Evolutionary conservation across 1,284 basidiomycete genomes (phyloP), one percentile per base, ranked within the genome.

Genomic region (Nidula niveotomentosa): DNA sequence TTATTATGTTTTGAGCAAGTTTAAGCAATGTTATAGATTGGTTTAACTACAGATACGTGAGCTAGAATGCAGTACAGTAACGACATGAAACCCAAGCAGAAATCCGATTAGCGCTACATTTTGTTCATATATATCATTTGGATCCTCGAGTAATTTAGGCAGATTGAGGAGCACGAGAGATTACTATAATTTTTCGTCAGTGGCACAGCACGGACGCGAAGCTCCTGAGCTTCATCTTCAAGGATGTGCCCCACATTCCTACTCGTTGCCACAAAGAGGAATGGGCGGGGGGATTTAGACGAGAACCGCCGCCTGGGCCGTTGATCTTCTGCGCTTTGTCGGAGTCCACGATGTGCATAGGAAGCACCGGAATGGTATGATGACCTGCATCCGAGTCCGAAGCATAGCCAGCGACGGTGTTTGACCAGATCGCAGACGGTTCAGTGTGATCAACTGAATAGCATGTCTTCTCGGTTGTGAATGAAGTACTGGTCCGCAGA

Each of bases 391-490:
- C 56, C 33, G 60, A 60, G 30, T 55, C 54, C 15, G 50, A 23
- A 49, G 18, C 30, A 59, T 59, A n/a, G 59, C 56, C 34, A 55
- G 50, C 36, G 23, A 59, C 49, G 18, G 56, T 57, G 51, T 54
- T 58, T 7, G 65, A 62, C 61, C 64, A 70, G 44, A 62, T 54
- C 43, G 60, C 59, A 13, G 62, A 64, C 17, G 56, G 55, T 48
- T 64, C 61, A 9, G 63, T 62, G 18, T 56, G 41, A 49, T 52
- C 59, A 37, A 66, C 56, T 6, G 69, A 70, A 39, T 63, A 53
- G 45, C 62, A 60, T n/a, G 71, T 71, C 57, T 63, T 70, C 48
- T 73, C 71, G 6, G 71, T 71, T 34, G 60, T 62, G 53, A 72
- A 69, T 12, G 74, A 75, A 17, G 66, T 58, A 49, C 56, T 67